A percentile compares a stretch with the other conserved stretches of the same genome.
phyloP scores from a whole-genome alignment of 352 stramenopile species.

The Globisporangium canariense region DNA sequence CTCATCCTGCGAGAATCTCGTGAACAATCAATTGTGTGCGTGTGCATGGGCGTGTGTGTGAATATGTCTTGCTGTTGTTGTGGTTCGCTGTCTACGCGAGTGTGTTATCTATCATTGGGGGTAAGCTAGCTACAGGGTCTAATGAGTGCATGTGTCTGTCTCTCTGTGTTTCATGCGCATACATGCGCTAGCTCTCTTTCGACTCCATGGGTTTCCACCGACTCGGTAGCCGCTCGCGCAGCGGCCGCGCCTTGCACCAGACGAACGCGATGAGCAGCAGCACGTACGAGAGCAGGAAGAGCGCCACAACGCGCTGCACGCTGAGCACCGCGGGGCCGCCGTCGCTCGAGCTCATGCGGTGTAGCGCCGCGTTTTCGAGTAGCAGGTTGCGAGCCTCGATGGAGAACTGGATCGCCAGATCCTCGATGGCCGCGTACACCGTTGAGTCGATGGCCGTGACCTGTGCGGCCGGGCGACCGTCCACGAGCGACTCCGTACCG shows the following conservation, averaged over 20 bases:
- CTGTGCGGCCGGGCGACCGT: constrained; percentile 66
- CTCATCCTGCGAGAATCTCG: not conserved
- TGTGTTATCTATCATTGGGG: not conserved
- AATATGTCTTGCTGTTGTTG: not conserved
- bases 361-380: constrained; percentile 30
- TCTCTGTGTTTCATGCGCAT: too few species aligned
- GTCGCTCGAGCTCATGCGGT: constrained; percentile 24
- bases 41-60: not conserved
- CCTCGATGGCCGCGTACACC: constrained; percentile 71
- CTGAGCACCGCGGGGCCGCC: constrained; percentile 29
- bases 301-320: constrained; percentile 61
- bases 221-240: constrained; percentile 71
- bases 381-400: constrained; percentile 62
- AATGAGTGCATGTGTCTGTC: not conserved
- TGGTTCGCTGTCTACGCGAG: not conserved
- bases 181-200: constrained; percentile 48
- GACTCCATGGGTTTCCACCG: constrained; percentile 75
- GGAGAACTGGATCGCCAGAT: constrained; percentile 78
- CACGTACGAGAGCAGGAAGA: constrained; percentile 67
- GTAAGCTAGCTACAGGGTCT: not conserved
- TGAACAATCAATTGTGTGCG: too few species aligned
- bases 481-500: constrained; percentile 53
- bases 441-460: constrained; percentile 68
- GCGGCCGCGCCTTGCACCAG: constrained; percentile 69
- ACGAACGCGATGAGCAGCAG: constrained; percentile 68